A percentile compares a stretch with the other conserved stretches of the same genome.
Conservation (phyloP, 2,329 filamentous ascomycete species). For the Neofusicoccum kwambonambiense region DNA sequence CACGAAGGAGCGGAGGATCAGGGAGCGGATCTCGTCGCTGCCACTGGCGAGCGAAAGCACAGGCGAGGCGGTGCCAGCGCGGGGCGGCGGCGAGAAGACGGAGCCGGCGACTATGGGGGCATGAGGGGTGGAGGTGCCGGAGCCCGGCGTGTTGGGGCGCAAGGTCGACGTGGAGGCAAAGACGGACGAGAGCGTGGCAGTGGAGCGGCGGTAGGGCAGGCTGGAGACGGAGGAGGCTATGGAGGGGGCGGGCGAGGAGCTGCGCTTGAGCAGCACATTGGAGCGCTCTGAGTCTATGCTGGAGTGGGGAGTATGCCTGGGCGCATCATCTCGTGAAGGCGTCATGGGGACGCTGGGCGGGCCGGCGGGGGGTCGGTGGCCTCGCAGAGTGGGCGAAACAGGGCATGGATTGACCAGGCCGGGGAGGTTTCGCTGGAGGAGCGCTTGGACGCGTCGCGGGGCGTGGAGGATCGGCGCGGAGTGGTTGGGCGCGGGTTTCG, state of each 20-base stretch:
- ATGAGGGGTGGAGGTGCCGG: constrained; percentile 45
- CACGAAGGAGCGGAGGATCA: constrained; percentile 82
- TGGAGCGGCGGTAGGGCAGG: constrained; percentile 55
- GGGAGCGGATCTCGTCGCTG: constrained; percentile 56
- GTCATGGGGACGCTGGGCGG: constrained; percentile 34
- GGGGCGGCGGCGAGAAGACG: constrained; percentile 45
- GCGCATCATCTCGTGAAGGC: constrained; percentile 40
- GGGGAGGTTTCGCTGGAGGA: background rate
- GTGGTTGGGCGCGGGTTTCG: background rate
- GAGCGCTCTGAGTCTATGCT: constrained; percentile 62
- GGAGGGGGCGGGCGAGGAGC: constrained; percentile 54
- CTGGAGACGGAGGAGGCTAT: constrained; percentile 50
- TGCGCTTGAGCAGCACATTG: constrained; percentile 59
- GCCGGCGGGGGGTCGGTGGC: constrained; percentile 7
- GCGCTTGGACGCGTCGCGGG: constrained; percentile 9
- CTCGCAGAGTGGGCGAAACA: constrained; percentile 14
- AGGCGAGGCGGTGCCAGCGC: constrained; percentile 39
- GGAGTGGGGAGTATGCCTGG: constrained; percentile 32
- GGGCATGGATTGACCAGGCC: constrained; percentile 18
- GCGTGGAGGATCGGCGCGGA: constrained; percentile 12
- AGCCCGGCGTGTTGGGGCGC: constrained; percentile 41
- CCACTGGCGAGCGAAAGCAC: constrained; percentile 32
- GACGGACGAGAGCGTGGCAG: constrained; percentile 52
- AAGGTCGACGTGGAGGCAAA: constrained; percentile 52
- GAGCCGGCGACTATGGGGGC: constrained; percentile 36